Percentiles rank a stretch among this genome's conserved stretches.
phyloP scores from a whole-genome alignment of 2,329 filamentous ascomycete species.

The Microdochium trichocladiopsis region DNA sequence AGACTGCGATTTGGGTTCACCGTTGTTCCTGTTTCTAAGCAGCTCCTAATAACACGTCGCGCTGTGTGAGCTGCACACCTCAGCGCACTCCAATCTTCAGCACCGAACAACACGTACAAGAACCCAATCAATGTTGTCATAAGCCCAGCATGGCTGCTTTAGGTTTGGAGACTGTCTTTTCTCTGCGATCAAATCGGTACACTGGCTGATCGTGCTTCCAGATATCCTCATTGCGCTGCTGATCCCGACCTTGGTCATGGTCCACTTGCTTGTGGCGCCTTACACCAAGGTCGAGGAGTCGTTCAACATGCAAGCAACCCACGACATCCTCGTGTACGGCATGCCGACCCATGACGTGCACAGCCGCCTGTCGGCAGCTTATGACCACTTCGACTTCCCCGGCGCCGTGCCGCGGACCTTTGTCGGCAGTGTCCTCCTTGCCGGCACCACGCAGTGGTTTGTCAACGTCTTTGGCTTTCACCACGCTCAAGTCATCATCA shows the following conservation, averaged over 20 bases:
- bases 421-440: slow-evolving; percentile 70
- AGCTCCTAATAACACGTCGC: no score
- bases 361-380: slow-evolving; percentile 51
- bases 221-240: slow-evolving; percentile 43
- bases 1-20: no score
- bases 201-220: slow-evolving; percentile 14
- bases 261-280: slow-evolving; percentile 69
- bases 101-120: no score
- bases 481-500: slow-evolving; percentile 56
- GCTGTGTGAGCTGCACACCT: no score
- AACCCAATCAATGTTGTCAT: no score
- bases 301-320: slow-evolving; percentile 90
- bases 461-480: slow-evolving; percentile 47
- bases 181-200: not conserved
- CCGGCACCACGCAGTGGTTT: slow-evolving; percentile 63
- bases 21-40: no score
- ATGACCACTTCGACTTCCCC: slow-evolving; percentile 87
- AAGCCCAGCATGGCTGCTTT: not conserved
- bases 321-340: slow-evolving; percentile 81
- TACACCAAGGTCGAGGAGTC: slow-evolving; percentile 99
- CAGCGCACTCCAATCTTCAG: no score
- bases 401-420: slow-evolving; percentile 91
- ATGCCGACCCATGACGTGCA: slow-evolving; percentile 53
- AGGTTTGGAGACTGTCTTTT: not conserved
- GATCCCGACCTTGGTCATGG: slow-evolving; percentile 54